These are phyloP conservation scores for Tephrocybe sp. DNA, from an alignment of 768 basidiomycete species.

Conservation along the genomic window DNA sequence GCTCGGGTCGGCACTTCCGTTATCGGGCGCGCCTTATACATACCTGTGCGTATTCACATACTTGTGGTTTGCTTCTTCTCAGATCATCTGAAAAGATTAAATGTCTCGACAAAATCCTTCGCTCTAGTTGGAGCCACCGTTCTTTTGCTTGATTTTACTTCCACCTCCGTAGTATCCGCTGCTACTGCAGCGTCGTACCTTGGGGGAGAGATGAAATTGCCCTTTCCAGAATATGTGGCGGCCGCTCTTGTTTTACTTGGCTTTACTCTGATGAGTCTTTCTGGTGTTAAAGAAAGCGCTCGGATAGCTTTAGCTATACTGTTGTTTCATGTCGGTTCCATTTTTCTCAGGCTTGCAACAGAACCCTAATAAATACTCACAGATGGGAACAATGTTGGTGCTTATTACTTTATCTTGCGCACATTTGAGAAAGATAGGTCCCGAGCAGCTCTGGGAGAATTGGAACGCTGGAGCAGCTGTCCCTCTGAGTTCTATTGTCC, in stretches of 20 bases:
- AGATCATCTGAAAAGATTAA: slow-evolving; percentile 36
- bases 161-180: slow-evolving; percentile 70
- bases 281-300: slow-evolving; percentile 62
- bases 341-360: not conserved
- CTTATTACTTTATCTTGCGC: slow-evolving; percentile 49
- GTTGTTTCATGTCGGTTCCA: slow-evolving; percentile 53
- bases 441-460: slow-evolving; percentile 45
- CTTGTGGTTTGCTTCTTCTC: not conserved
- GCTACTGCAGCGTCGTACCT: slow-evolving; percentile 71
- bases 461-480: slow-evolving; percentile 41
- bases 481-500: slow-evolving; percentile 30
- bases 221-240: slow-evolving; percentile 52
- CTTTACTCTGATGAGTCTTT: slow-evolving; percentile 53
- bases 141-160: slow-evolving; percentile 67
- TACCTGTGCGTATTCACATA: slow-evolving; percentile 45
- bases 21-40: slow-evolving; percentile 70
- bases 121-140: slow-evolving; percentile 66
- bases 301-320: slow-evolving; percentile 57
- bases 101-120: slow-evolving; percentile 59
- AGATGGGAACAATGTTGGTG: slow-evolving; percentile 55
- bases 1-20: slow-evolving; percentile 63
- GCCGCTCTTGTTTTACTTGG: slow-evolving; percentile 51
- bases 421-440: slow-evolving; percentile 52
- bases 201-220: slow-evolving; percentile 55
- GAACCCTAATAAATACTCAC: not conserved